phyloP scores from a whole-genome alignment of 2,329 filamentous ascomycete genomes.

The Trichoderma sp. region DNA sequence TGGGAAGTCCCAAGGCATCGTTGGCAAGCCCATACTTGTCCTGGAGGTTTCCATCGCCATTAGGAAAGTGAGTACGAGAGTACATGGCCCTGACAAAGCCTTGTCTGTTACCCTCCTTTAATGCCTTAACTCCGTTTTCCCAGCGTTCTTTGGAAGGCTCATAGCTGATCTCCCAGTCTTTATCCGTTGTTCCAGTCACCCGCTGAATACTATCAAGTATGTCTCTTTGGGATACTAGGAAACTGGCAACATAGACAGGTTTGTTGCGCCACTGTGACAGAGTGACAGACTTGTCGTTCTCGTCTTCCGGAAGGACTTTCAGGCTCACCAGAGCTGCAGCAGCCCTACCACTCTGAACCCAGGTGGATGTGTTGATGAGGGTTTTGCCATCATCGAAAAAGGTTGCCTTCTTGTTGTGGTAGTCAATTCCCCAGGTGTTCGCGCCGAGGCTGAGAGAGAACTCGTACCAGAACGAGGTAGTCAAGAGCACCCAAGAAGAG shows the following conservation, averaged over 20 bases:
- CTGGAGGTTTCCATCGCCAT: conserved; percentile 7
- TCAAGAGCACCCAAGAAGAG: conserved; percentile 45
- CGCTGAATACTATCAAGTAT: conserved; percentile 60
- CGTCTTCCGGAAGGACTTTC: conserved; percentile 39
- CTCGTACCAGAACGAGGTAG: conserved; percentile 57
- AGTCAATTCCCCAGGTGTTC: conserved; percentile 49
- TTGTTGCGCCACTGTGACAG: conserved; percentile 46
- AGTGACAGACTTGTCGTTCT: conserved; percentile 29
- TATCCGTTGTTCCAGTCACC: conserved; percentile 54
- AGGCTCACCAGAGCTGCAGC: conserved; percentile 43
- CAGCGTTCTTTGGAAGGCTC: conserved; percentile 48
- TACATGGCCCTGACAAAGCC: conserved; percentile 53
- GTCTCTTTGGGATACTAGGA: conserved; percentile 58
- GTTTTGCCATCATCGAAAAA: conserved; percentile 13
- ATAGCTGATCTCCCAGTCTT: conserved; percentile 57
- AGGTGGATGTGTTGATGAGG: conserved; percentile 50
- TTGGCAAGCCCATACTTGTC: not conserved
- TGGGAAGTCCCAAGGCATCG: not conserved
- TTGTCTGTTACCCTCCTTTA: conserved; percentile 41
- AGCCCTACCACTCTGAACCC: conserved; percentile 48
- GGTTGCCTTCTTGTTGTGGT: conserved; percentile 38
- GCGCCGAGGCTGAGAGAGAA: conserved; percentile 44
- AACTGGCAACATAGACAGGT: conserved; percentile 52
- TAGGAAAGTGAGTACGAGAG: conserved; percentile 47
- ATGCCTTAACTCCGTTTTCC: conserved; percentile 40